Conservation (phyloP, 176 grass and related monocot species). For the Echinochloa phyllopogon region DNA sequence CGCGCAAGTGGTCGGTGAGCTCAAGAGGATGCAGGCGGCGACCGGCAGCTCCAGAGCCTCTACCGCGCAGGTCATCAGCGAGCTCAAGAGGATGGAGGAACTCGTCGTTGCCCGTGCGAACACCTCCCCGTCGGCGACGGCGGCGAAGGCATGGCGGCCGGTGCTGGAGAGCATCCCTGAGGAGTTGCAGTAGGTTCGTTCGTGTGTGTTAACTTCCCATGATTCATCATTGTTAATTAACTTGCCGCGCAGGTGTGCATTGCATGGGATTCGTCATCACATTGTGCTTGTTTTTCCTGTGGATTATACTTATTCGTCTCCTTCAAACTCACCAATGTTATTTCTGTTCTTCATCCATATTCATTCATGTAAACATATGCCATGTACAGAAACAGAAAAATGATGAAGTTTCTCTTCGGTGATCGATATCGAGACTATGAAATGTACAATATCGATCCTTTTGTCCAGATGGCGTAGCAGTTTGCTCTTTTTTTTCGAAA, state of each 20-base stretch:
- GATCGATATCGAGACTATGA: background rate
- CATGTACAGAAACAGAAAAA: background rate
- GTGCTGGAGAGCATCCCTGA: conserved; percentile 62
- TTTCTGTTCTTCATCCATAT: background rate
- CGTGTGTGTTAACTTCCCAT: too few species aligned
- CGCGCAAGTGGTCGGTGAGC: conserved; percentile 43
- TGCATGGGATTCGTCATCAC: background rate
- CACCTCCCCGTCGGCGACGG: background rate
- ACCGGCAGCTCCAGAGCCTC: background rate
- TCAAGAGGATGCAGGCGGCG: conserved; percentile 43
- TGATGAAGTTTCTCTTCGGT: background rate
- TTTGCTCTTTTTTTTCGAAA: background rate
- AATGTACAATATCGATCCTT: conserved; percentile 8
- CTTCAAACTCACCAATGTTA: background rate
- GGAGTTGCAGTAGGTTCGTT: conserved; percentile 31
- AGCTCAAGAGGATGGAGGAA: conserved; percentile 47
- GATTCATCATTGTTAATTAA: too few species aligned
- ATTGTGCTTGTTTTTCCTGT: background rate
- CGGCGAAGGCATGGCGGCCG: conserved; percentile 46
- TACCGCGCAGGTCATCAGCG: conserved; percentile 35
- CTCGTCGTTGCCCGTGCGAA: conserved; percentile 8
- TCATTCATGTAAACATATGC: background rate
- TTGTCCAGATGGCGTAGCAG: background rate
- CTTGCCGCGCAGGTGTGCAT: too few species aligned
- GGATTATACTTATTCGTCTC: background rate